Evolutionary conservation across 2,329 filamentous ascomycete species (phyloP), one percentile per base, ranked within the genome.

Genomic region (Claviceps sp.): DNA sequence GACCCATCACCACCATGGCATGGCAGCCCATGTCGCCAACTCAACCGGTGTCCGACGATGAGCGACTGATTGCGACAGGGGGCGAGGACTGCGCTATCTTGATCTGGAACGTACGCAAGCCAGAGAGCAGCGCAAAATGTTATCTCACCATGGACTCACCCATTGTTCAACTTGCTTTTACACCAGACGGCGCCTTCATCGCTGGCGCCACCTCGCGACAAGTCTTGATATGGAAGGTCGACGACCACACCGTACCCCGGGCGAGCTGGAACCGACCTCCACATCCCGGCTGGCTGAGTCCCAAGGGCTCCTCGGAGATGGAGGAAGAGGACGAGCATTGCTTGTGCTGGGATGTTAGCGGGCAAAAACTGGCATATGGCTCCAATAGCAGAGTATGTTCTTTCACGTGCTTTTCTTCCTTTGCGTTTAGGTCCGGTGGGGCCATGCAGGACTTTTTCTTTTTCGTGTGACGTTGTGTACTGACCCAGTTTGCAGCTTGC

Each of bases 221-320:
- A 52, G 77, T 84, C 14, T 65, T 82, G 41, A 81, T 84, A 46
- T 84, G 81, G 79, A 83, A 82, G 60, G 75, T 82, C 13, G 78
- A 76, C 54, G 80, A 79, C 50, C 70, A 75, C 46, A 67, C 70
- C 26, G 71, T 81, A 46, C 81, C 81, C 4, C 71, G 77, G 46
- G 81, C 81, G 16, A 78, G 72, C 59, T 84, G 81, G 80, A 76
- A 70, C 54, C 68, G 77, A 55, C 67, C 71, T 26, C 68, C 73
- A 9, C 77, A 82, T 56, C 68, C 72, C 0, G 79, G 77, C 4
- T 82, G 78, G 77, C 67, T 77, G 37, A 82, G 75, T 54, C 79
- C 79, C 20, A 77, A 73, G 59, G 71, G 70, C 46, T 73, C 71
- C 38, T 68, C 71, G 6, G 75, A 77, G 24, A 61, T 68, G 0